Conservation (phyloP, 768 basidiomycete species). For the Collybia mongolica region DNA sequence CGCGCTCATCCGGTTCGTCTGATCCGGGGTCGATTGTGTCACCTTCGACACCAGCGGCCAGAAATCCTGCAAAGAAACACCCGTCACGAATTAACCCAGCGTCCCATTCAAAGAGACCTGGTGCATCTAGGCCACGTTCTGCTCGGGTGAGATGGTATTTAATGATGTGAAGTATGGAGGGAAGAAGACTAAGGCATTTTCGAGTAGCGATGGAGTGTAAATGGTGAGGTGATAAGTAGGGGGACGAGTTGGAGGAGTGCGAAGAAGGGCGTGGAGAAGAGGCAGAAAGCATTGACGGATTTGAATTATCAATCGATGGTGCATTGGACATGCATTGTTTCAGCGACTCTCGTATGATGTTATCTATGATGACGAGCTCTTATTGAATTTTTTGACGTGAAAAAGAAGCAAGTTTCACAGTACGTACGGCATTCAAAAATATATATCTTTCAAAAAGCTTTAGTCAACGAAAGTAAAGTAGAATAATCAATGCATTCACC, state of each 20-base stretch:
- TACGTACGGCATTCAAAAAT: constrained; percentile 86
- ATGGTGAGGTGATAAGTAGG: constrained; percentile 45
- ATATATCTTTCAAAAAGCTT: constrained; percentile 57
- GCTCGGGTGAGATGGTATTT: constrained; percentile 43
- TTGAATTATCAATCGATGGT: constrained; percentile 14
- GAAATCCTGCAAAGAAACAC: constrained; percentile 81
- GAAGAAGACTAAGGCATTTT: constrained; percentile 50
- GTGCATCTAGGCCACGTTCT: constrained; percentile 25
- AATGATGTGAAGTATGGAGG: constrained; percentile 49
- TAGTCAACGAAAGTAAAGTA: constrained; percentile 10
- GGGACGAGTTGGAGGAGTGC: constrained; percentile 36
- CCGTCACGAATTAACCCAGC: constrained; percentile 86
- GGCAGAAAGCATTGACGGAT: constrained; percentile 35
- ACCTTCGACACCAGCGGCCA: constrained; percentile 64
- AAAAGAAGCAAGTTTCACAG: constrained; percentile 4
- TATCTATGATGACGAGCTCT: constrained; percentile 43
- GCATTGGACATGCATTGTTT: constrained; percentile 48
- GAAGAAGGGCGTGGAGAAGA: constrained; percentile 49
- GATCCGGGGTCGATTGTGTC: constrained; percentile 31
- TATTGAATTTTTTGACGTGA: no score
- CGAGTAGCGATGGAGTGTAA: constrained; percentile 49
- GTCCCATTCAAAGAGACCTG: constrained; percentile 79
- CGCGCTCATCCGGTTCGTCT: constrained; percentile 33
- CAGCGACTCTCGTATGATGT: constrained; percentile 82
- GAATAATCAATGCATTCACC: constrained; percentile 39